phyloP scores from a whole-genome alignment of 768 basidiomycete species.

The Mycena amicta region DNA sequence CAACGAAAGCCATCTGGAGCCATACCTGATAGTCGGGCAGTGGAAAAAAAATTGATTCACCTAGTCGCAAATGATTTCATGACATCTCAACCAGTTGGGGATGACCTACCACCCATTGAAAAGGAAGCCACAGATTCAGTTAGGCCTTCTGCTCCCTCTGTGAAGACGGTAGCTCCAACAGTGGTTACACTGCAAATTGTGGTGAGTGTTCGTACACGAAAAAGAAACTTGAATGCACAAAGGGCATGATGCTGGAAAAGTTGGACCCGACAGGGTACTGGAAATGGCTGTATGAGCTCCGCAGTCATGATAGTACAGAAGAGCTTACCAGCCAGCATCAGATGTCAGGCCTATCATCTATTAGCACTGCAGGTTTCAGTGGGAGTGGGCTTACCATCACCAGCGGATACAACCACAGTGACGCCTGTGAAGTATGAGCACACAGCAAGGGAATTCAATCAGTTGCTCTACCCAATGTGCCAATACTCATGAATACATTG shows the following conservation, averaged over 20 bases:
- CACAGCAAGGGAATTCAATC: background rate
- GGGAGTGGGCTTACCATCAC: background rate
- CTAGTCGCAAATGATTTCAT: background rate
- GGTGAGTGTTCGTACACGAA: background rate
- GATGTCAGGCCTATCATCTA: background rate
- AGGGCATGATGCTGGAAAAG: background rate
- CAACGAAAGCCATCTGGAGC: background rate
- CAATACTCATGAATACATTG: background rate
- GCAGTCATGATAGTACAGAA: background rate
- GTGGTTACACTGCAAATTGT: background rate
- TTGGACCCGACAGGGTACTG: too few relatives aligned
- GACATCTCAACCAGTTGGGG: background rate
- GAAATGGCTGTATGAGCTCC: background rate
- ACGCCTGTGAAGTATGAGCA: background rate
- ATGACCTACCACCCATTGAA: background rate
- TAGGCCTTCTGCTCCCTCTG: background rate
- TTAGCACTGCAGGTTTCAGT: background rate
- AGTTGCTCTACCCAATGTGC: background rate
- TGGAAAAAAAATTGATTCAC: background rate
- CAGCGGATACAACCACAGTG: background rate
- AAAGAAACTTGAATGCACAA: background rate
- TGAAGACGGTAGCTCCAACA: background rate
- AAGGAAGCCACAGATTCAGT: background rate
- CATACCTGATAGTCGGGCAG: background rate
- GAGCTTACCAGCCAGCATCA: background rate